Conservation (phyloP, 257 asterid species). For the Petunia axillaris region DNA sequence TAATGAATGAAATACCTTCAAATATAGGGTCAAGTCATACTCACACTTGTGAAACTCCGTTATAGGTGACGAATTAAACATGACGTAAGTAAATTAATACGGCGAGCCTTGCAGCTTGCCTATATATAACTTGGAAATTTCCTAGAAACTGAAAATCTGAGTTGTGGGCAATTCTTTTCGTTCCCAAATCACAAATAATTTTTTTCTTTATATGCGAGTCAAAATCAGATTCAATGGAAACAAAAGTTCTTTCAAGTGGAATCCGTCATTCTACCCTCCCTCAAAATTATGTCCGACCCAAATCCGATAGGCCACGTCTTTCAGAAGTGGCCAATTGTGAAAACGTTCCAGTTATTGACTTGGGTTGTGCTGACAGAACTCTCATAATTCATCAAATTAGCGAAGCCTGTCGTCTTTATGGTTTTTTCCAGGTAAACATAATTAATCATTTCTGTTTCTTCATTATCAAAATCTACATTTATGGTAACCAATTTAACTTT, state of each 20-base stretch:
- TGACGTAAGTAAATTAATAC: too few species aligned
- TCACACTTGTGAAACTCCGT: too few species aligned
- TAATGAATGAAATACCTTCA: too few species aligned
- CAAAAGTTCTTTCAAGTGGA: slow-evolving; percentile 68
- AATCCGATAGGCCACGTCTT: slow-evolving; percentile 63
- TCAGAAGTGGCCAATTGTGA: slow-evolving; percentile 50
- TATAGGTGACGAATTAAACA: too few species aligned
- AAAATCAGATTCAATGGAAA: slow-evolving; percentile 42
- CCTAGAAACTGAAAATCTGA: too few species aligned
- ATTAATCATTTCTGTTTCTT: background rate
- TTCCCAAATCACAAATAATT: background rate
- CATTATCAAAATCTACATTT: background rate
- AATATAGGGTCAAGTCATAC: too few species aligned
- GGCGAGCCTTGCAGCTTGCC: too few species aligned
- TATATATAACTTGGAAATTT: too few species aligned
- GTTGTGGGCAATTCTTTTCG: too few species aligned
- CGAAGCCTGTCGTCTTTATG: slow-evolving; percentile 60
- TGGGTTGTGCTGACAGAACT: slow-evolving; percentile 44
- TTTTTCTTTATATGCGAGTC: background rate
- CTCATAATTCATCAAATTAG: slow-evolving; percentile 51
- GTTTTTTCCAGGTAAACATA: slow-evolving; percentile 72
- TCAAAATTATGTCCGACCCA: slow-evolving; percentile 69
- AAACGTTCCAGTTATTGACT: slow-evolving; percentile 70
- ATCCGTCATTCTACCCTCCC: slow-evolving; percentile 53
- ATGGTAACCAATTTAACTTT: too few species aligned